Base-by-base conservation (phyloP, 2,329 filamentous ascomycete species). In the Diplodia scrobiculata region DNA sequence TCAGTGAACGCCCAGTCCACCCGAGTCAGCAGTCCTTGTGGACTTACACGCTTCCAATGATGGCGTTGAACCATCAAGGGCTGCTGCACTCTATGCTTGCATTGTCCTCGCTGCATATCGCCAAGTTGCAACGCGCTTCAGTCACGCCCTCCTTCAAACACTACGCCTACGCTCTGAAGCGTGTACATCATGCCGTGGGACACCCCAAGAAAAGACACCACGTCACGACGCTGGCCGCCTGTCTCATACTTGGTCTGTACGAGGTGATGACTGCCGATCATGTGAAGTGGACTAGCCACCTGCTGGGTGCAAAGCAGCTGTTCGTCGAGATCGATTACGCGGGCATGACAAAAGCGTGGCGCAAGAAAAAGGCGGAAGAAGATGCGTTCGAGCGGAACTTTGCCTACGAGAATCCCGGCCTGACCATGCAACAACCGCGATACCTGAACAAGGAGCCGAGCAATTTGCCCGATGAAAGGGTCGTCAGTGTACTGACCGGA, bases 261-360 rank as follows among this genome's bases (percentile, higher is more conserved):
- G 95, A 98, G 76, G 91, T 97, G 19, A 95, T 94, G 88, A 90
- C 90, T 41, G 94, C 92, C 25, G 94, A 99, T 70, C 94, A 98
- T 72, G 88, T 90, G 65, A 97, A 97, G 76, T 99, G 95, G 95
- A 95, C 91, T 73, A 94, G 91, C 68, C 95, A 98, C 78, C 82
- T 98, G 45, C 87, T 91, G 55, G 95, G 95, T 13, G 91, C 92
- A 10, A 88, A 89, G 48, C 89, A 93, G 69, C 83, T 98, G 34
- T 84, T 98, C 29, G 85, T 86, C 63, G 93, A 98, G 74, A 90
- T 96, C 50, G 89, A 95, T 59, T 91, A 92, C 68, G 84, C 84
- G 10, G 84, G 86, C 1, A 89, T 93, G 81, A 91, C 90, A 0
- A 86, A 85, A 66, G 84, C 88, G 65, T 87, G 92, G 67, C 84